Conservation (phyloP, 140 eudicot genomes). For the Oenanthe javanica region DNA sequence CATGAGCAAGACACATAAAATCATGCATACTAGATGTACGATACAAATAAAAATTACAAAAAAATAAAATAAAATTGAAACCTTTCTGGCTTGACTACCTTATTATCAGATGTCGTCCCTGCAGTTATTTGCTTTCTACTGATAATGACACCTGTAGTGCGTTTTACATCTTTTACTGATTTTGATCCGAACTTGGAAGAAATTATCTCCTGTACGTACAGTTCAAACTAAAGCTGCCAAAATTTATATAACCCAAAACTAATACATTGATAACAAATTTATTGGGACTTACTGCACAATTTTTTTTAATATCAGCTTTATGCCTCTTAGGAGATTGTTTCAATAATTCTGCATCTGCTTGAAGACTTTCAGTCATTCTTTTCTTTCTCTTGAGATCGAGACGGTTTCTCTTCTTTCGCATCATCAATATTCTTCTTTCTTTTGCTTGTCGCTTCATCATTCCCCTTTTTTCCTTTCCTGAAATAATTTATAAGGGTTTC, state of each 20-base stretch:
- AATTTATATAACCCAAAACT: not conserved
- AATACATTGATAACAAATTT: conserved; percentile 11
- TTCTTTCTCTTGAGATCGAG: not conserved
- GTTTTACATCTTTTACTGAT: conserved; percentile 40
- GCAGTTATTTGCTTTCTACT: conserved; percentile 50
- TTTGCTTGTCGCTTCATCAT: not conserved
- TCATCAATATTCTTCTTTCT: not conserved
- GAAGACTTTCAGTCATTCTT: conserved; percentile 21
- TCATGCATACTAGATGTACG: too few species aligned
- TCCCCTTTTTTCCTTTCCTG: not conserved
- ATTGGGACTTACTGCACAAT: conserved; percentile 18
- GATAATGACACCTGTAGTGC: conserved; percentile 28
- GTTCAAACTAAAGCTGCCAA: conserved; percentile 3
- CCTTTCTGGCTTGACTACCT: conserved; percentile 15
- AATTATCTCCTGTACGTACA: conserved; percentile 35
- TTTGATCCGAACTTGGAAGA: conserved; percentile 30
- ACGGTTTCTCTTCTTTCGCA: not conserved
- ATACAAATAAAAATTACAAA: not conserved
- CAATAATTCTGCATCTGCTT: conserved; percentile 18
- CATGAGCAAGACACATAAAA: not conserved
- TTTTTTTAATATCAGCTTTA: not conserved
- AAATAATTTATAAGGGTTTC: not conserved
- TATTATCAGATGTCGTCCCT: conserved; percentile 18
- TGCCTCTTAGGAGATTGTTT: conserved; percentile 31
- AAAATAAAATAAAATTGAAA: conserved; percentile 7